Base-by-base conservation (phyloP, 1,284 basidiomycete genomes). In the Fomitopsis palustris region DNA sequence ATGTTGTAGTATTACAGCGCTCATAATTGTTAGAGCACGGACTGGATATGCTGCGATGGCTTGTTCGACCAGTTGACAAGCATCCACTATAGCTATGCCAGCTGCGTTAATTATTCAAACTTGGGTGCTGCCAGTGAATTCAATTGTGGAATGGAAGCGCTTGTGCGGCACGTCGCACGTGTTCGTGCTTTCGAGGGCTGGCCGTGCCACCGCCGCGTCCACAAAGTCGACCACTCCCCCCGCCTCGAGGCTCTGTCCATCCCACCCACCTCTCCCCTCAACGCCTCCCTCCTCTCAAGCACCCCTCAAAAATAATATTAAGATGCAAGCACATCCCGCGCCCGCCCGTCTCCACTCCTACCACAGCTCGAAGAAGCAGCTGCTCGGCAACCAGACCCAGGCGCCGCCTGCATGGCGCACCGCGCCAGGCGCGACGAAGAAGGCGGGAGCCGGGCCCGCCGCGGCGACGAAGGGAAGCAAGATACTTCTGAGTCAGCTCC, bases 401-500 rank as follows among this genome's bases (percentile, higher is more conserved):
- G 77, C 81, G 4, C 74, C 81, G 0, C 87, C 87, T 3, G 84
- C 87, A 21, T 89, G 87, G 87, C 75, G 79, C 42, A 64, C 64
- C 43, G 27, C 61, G 62, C 47, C 43, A 35, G 59, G 66, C 47
- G 51, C 55, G 17, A 23, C 39, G 31, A 64, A 70, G 65, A 63
- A 77, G 67, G 61, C 73, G 60, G 60, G 74, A 64, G 53, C 70
- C 70, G 62, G 74, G 64, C 54, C 70, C 70, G 62, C 72, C 31
- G 62, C 63, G 9, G 65, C 38, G 3, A 70, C 69, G 10, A 58
- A 60, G n/a, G 87, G 85, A 4, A 88, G 87, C 72, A 90, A 85
- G 70, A 88, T 92, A 19, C 74, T 92, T 47, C 69, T 91, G 57
- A 88, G 84, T 62, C 79, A 78, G 62, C 74, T 92, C n/a, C 89